Conservation (phyloP, 768 basidiomycete genomes). For the Kwoniella botswanensis region DNA sequence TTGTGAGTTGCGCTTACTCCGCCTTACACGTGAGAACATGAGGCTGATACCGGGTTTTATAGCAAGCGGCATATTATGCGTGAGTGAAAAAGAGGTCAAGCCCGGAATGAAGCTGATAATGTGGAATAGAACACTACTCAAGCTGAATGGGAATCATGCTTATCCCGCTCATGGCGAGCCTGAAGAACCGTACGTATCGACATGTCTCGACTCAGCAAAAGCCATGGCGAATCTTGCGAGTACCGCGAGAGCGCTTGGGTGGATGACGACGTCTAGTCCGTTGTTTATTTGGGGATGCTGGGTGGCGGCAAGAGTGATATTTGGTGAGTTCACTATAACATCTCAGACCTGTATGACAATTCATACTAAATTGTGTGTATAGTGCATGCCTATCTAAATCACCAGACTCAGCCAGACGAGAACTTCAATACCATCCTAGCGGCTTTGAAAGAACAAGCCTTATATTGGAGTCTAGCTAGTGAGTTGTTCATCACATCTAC, state of each 20-base stretch:
- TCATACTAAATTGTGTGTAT: not conserved
- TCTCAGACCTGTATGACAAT: too few species aligned
- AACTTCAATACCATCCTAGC: conserved; percentile 48
- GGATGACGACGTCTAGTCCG: conserved; percentile 42
- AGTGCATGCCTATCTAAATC: conserved; percentile 51
- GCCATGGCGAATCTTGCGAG: conserved; percentile 37
- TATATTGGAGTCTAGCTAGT: conserved; percentile 54
- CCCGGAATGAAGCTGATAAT: not conserved
- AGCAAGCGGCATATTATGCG: conserved; percentile 56
- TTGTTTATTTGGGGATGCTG: conserved; percentile 55
- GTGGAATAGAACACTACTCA: conserved; percentile 45
- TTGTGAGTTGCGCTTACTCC: conserved; percentile 36
- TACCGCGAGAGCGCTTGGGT: conserved; percentile 32
- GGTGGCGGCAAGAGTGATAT: conserved; percentile 54
- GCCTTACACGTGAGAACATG: too few species aligned
- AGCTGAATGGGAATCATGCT: conserved; percentile 55
- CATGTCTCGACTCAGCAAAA: conserved; percentile 43
- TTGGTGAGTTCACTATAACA: conserved; percentile 35
- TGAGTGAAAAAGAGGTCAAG: conserved; percentile 22
- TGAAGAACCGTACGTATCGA: conserved; percentile 49
- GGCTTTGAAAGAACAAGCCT: conserved; percentile 42
- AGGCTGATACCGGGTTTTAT: not conserved
- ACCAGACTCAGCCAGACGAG: conserved; percentile 42
- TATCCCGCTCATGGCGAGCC: conserved; percentile 53
- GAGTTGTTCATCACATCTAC: conserved; percentile 13